phyloP scores from a whole-genome alignment of 257 asterid species.

The Solanum pinnatisectum region DNA sequence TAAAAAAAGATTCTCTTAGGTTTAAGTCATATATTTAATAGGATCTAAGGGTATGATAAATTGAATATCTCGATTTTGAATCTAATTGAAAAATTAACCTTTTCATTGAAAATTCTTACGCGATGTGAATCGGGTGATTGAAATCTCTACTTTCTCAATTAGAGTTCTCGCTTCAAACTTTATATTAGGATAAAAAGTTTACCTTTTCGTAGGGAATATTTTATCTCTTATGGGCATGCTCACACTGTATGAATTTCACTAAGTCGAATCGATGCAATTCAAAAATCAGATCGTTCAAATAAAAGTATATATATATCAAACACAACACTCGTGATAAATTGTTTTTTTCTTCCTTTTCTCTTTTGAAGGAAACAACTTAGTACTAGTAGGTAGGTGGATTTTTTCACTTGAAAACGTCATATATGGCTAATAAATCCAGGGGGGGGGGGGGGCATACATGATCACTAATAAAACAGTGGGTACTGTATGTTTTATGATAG shows the following conservation, averaged over 20 bases:
- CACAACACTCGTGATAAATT: not conserved
- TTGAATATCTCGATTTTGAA: too few species aligned
- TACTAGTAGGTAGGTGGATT: not conserved
- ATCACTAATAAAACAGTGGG: not conserved
- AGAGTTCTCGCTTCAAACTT: not conserved
- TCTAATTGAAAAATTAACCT: too few species aligned
- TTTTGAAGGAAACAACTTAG: not conserved
- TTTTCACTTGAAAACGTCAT: not conserved
- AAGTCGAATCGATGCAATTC: not conserved
- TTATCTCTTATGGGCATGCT: too few species aligned
- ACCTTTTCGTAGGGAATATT: too few species aligned
- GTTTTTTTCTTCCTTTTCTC: too few species aligned
- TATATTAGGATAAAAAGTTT: not conserved
- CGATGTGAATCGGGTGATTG: too few species aligned
- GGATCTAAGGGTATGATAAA: too few species aligned
- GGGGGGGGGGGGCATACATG: not conserved
- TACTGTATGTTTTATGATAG: not conserved
- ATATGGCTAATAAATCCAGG: not conserved
- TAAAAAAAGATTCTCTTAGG: not conserved
- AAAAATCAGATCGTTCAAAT: not conserved
- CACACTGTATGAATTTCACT: not conserved
- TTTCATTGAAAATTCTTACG: too few species aligned
- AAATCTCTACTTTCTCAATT: not conserved
- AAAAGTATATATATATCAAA: not conserved
- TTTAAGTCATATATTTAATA: not conserved